These are phyloP conservation scores for Aspergillus affinis DNA, from an alignment of 495 filamentous ascomycete genomes.

Conservation along the genomic window DNA sequence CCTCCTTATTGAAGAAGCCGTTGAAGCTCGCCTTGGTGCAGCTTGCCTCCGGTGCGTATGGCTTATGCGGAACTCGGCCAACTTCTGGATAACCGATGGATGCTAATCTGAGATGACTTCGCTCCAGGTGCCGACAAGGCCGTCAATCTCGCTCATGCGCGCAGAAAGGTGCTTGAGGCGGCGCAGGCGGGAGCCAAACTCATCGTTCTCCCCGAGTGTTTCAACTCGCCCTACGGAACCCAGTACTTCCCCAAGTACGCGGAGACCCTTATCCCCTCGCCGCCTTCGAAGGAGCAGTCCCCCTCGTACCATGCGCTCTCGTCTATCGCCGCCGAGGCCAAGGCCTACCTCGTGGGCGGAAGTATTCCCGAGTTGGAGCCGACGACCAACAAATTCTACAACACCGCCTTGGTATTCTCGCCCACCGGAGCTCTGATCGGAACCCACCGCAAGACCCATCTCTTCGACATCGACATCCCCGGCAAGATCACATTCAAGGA, in stretches of 20 bases:
- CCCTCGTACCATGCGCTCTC: conserved; percentile 86
- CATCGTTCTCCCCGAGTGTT: conserved; percentile 76
- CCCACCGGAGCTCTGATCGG: conserved; percentile 76
- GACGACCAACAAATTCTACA: conserved; percentile 75
- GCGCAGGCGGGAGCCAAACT: conserved; percentile 66
- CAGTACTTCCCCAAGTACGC: conserved; percentile 90
- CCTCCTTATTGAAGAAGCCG: conserved; percentile 63
- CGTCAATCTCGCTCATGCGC: conserved; percentile 78
- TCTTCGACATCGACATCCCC: conserved; percentile 99
- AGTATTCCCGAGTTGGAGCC: conserved; percentile 82
- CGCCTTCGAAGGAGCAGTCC: conserved; percentile 65
- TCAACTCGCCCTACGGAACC: conserved; percentile 92
- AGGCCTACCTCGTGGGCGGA: conserved; percentile 81
- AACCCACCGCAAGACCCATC: conserved; percentile 88
- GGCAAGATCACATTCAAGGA: conserved; percentile 91
- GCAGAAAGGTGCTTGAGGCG: conserved; percentile 80
- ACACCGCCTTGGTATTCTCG: conserved; percentile 82
- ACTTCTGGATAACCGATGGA: background rate
- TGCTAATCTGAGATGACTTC: conserved; percentile 2
- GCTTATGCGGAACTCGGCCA: background rate
- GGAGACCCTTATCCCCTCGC: conserved; percentile 78
- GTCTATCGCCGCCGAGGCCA: conserved; percentile 70
- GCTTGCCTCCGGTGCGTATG: conserved; percentile 61
- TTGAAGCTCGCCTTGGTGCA: conserved; percentile 83
- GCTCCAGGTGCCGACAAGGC: conserved; percentile 72